These are phyloP conservation scores for Musa troglodytarum DNA, from an alignment of 176 grass and related monocot genomes.

Conservation along the genomic window DNA sequence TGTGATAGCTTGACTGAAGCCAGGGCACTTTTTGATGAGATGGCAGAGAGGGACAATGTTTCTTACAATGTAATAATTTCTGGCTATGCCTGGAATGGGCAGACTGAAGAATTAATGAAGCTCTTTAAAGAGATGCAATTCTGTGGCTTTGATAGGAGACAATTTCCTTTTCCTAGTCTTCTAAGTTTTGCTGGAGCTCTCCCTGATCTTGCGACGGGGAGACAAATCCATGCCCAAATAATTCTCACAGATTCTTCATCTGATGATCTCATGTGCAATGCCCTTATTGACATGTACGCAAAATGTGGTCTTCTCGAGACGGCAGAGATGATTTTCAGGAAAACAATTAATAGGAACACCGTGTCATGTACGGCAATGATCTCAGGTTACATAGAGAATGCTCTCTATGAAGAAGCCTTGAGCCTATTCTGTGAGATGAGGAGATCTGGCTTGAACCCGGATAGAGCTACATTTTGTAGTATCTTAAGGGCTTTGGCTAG, in stretches of 20 bases:
- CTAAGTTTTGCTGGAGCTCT: conserved; percentile 54
- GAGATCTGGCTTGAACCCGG: conserved; percentile 39
- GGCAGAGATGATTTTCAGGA: conserved; percentile 33
- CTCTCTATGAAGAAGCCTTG: conserved; percentile 37
- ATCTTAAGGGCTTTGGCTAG: conserved; percentile 56
- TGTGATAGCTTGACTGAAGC: conserved; percentile 40
- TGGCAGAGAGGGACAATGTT: conserved; percentile 56
- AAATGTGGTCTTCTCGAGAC: conserved; percentile 44
- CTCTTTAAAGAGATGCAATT: conserved; percentile 56
- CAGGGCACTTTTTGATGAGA: conserved; percentile 52
- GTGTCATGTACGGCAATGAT: conserved; percentile 59
- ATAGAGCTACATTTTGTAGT: conserved; percentile 52
- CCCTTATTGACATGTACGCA: conserved; percentile 66
- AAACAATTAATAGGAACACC: conserved; percentile 32
- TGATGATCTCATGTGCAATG: conserved; percentile 48
- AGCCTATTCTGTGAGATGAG: conserved; percentile 47
- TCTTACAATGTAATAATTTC: conserved; percentile 78
- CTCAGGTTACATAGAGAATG: conserved; percentile 53
- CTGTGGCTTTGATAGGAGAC: conserved; percentile 32
- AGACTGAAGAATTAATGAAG: conserved; percentile 20
- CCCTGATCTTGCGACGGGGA: conserved; percentile 49
- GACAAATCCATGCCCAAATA: conserved; percentile 67
- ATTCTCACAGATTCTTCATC: conserved; percentile 36
- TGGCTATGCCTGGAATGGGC: conserved; percentile 44
- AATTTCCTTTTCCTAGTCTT: conserved; percentile 65